Conservation (phyloP, 106 monocot genomes). For the Dendrobium huoshanense region DNA sequence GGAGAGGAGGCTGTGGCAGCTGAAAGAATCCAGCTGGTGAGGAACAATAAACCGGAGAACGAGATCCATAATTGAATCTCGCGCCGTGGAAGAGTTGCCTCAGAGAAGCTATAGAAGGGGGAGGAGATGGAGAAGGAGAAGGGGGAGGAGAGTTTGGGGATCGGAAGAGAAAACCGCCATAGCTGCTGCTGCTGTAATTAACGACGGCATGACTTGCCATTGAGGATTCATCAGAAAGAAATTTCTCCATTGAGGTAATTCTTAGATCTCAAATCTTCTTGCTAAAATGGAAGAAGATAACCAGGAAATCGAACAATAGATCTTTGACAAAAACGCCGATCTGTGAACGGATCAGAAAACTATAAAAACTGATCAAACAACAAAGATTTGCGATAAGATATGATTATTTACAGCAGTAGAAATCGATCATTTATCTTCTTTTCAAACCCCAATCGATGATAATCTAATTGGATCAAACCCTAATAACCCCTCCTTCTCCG, state of each 20-base stretch:
- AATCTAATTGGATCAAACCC: no score
- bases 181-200: slow-evolving; percentile 6
- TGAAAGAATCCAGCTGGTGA: not conserved
- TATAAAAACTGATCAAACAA: not conserved
- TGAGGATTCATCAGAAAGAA: not conserved
- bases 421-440: not conserved
- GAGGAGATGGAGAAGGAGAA: not conserved
- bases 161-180: slow-evolving; percentile 4
- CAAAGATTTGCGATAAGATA: not conserved
- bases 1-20: not conserved
- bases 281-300: slow-evolving; percentile 3
- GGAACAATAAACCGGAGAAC: not conserved
- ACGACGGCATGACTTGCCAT: not conserved
- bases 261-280: slow-evolving; percentile 8
- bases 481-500: not conserved
- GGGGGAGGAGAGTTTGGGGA: slow-evolving; percentile 6
- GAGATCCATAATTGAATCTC: not conserved
- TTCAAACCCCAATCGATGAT: no score
- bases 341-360: slow-evolving; percentile 1
- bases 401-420: not conserved
- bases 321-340: slow-evolving; percentile 5
- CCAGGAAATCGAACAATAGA: not conserved
- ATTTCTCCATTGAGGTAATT: not conserved
- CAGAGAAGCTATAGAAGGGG: not conserved
- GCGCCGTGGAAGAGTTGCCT: slow-evolving; percentile 2